phyloP scores from a whole-genome alignment of 2,329 filamentous ascomycete genomes.

The Penicillium nordicum region DNA sequence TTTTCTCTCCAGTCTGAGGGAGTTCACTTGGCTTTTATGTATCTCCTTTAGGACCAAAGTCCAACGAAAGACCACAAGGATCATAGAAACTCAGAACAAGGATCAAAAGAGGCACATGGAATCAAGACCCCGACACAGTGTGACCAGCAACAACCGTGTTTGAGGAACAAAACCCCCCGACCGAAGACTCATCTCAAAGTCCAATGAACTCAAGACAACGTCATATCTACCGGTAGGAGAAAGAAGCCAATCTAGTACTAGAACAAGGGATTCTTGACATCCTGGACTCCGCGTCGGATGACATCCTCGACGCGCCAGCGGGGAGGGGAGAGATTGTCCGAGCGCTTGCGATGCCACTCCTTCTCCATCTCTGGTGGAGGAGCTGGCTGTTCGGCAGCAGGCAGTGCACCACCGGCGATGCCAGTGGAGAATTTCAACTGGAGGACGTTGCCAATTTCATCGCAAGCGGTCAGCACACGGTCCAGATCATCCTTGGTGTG shows the following conservation, averaged over 20 bases:
- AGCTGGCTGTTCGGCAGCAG: slow-evolving; percentile 67
- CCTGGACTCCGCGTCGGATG: slow-evolving; percentile 67
- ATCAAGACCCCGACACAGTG: slow-evolving; percentile 25
- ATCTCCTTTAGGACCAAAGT: slow-evolving; percentile 6
- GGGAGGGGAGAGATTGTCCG: slow-evolving; percentile 60
- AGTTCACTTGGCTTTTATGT: slow-evolving; percentile 7
- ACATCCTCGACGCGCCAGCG: slow-evolving; percentile 77
- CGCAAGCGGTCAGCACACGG: slow-evolving; percentile 79
- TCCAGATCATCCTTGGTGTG: slow-evolving; percentile 99
- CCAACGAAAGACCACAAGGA: slow-evolving; percentile 16
- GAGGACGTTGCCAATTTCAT: slow-evolving; percentile 85
- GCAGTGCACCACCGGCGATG: slow-evolving; percentile 80
- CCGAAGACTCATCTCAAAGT: slow-evolving; percentile 13
- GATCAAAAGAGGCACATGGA: slow-evolving; percentile 2
- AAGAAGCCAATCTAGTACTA: slow-evolving; percentile 55
- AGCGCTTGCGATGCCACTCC: slow-evolving; percentile 56
- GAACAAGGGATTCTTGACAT: slow-evolving; percentile 69
- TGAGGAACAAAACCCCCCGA: slow-evolving; percentile 8
- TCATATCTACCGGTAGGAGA: slow-evolving; percentile 12
- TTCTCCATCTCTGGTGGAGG: slow-evolving; percentile 63
- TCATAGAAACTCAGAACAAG: slow-evolving; percentile 7
- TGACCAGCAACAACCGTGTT: slow-evolving; percentile 37
- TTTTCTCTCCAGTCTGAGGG: slow-evolving; percentile 2
- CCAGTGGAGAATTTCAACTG: slow-evolving; percentile 98
- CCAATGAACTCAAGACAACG: slow-evolving; percentile 12